phyloP scores from a whole-genome alignment of 768 basidiomycete species.

The Boletus rubescentipes region DNA sequence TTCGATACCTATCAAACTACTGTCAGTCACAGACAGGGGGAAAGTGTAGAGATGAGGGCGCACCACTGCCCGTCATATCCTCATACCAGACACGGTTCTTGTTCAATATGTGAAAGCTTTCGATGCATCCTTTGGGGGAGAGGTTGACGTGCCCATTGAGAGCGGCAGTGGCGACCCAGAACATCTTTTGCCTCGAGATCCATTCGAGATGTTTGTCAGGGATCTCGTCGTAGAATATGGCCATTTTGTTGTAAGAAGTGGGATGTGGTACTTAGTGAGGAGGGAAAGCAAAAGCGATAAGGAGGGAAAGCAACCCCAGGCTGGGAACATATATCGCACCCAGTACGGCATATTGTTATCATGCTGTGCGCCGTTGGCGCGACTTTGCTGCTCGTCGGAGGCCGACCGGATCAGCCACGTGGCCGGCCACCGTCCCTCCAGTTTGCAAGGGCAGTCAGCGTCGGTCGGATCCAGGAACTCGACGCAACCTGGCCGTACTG shows the following conservation, averaged over 20 bases:
- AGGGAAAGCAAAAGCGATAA: not conserved
- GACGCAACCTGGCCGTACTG: too few species aligned
- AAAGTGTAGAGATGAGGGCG: conserved; percentile 6
- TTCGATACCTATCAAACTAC: conserved; percentile 43
- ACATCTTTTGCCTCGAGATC: conserved; percentile 62
- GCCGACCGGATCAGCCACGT: too few species aligned
- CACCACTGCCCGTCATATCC: conserved; percentile 69
- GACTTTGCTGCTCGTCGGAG: too few species aligned
- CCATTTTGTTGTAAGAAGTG: conserved; percentile 40
- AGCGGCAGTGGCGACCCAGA: conserved; percentile 72
- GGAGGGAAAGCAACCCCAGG: not conserved
- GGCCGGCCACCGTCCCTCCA: too few species aligned
- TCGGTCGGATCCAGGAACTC: too few species aligned
- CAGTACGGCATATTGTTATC: not conserved
- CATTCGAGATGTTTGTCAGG: conserved; percentile 52
- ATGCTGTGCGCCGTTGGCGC: not conserved
- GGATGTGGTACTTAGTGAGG: too few species aligned
- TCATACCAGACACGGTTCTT: conserved; percentile 67
- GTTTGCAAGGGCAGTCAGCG: too few species aligned
- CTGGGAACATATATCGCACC: not conserved
- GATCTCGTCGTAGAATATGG: conserved; percentile 55
- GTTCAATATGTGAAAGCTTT: conserved; percentile 59
- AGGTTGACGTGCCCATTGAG: conserved; percentile 67
- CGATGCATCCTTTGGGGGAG: conserved; percentile 62
- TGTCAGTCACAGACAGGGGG: not conserved